phyloP scores from a whole-genome alignment of 2,329 filamentous ascomycete species.

The Fusarium sp. region DNA sequence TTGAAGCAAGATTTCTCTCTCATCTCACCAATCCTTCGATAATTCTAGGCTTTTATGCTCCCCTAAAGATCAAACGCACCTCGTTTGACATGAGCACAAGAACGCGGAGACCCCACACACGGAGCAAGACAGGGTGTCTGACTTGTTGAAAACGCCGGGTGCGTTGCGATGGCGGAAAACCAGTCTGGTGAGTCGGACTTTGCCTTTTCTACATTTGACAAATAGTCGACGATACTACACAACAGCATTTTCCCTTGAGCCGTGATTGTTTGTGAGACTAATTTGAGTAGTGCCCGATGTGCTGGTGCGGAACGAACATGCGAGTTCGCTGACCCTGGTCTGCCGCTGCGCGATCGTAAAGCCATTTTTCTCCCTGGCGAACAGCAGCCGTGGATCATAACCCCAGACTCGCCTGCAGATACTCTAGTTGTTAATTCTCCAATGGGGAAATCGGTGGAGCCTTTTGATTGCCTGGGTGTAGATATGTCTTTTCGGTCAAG shows the following conservation, averaged over 20 bases:
- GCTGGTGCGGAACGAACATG: slow-evolving; percentile 22
- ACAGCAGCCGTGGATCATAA: slow-evolving; percentile 41
- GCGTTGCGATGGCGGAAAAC: slow-evolving; percentile 39
- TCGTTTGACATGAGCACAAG: slow-evolving; percentile 16
- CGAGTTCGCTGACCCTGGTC: slow-evolving; percentile 29
- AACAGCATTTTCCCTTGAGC: accelerated
- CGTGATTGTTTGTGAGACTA: neutral
- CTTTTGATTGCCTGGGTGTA: slow-evolving; percentile 40
- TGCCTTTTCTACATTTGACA: neutral
- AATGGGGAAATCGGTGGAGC: slow-evolving; percentile 23
- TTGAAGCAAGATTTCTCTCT: neutral
- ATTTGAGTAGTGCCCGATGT: slow-evolving; percentile 28
- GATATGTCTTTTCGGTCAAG: slow-evolving; percentile 45
- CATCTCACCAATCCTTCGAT: neutral
- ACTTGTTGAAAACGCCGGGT: slow-evolving; percentile 43
- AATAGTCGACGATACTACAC: neutral
- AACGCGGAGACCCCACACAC: slow-evolving; percentile 39
- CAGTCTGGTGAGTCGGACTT: slow-evolving; percentile 37
- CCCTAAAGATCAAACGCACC: neutral
- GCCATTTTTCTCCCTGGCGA: slow-evolving; percentile 38
- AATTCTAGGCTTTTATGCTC: neutral
- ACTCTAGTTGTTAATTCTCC: neutral
- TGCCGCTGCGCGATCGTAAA: slow-evolving; percentile 45
- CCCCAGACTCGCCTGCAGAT: neutral
- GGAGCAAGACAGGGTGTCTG: slow-evolving; percentile 40